Evolutionary conservation across 257 asterid genomes (phyloP), one percentile per base, ranked within the genome.

Genomic region (Plantago ovata): DNA sequence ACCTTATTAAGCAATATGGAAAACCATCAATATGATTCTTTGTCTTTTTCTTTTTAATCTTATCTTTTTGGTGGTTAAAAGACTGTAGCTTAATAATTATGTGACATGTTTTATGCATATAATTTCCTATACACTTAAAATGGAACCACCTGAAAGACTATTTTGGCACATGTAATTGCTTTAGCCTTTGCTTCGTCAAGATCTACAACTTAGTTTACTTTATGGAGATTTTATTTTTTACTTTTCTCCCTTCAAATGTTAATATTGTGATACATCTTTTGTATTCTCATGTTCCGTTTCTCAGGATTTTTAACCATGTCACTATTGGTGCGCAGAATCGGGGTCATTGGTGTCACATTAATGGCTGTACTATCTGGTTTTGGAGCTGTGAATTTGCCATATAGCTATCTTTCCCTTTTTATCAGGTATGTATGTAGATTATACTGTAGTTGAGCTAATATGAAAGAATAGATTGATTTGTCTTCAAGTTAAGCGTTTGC

Each of bases 321-420:
- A 61, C 97, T 88, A 82, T 73, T 93, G 52, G 95, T 93, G 64
- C 89, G 98, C 78, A 79, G 98, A 76, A 89, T 93, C 65, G 98
- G 98, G 69, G 98, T 93, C 22, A 84, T 93, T 74, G 97, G 98
- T 21, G 98, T 93, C 77, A 85, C 98, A 68, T 78, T 93, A 64
- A 89, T 89, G 95, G 95, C 98, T 22, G 82, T 93, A 44, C 81
- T 93, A 61, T 88, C 98, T 62, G 98, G 97, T 54, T 93, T 93
- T 78, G 98, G 98, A 71, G 98, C 97, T 51, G 98, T 93, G 61
- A 93, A 93, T 78, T 77, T 93, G 79, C 98, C 98, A 13, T 93
- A 88, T 68, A 88, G 97, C 72, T 93, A 93, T 70, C 79, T 93
- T 21, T 93, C 98, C 64, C 95, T 93, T 52, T 93, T 93, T 80